Evolutionary conservation across 2,329 filamentous ascomycete genomes (phyloP), one percentile per base, ranked within the genome.

Genomic region (Fusarium tanahbumbuense): DNA sequence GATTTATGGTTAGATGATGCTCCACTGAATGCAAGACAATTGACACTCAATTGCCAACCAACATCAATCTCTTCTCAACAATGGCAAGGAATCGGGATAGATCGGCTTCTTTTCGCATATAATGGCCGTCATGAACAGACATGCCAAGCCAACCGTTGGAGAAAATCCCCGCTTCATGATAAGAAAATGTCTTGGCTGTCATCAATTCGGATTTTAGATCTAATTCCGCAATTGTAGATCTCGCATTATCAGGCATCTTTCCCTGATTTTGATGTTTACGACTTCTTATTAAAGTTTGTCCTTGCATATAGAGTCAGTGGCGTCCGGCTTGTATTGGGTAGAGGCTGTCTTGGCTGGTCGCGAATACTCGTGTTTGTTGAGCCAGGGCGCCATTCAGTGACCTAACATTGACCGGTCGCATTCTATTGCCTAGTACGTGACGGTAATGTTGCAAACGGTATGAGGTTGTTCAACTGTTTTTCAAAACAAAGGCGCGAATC

Each of bases 341-440:
- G 6, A n/a, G 0, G 34, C 1, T 37, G 0, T 37, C 34, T 37
- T 37, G 34, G 34, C 18, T 12, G 18, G 6, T 37, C 1, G 10
- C 4, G 18, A 11, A 22, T 22, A 22, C 22, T 22, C 5, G 22
- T 22, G 5, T 22, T n/a, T 6, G 34, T 37, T 37, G 10, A 37
- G n/a, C 18, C 6, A 7, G 9, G 16, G 9, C 34, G 5, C 1
- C 34, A 0, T n/a, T 6, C 5, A 11, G 0, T 34, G 5, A 18
- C 16, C 5, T 0, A 0, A 3, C 32, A 1, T 34, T 18, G 0
- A 18, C 3, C 9, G 2, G 32, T 10, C 8, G 32, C 32, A 1
- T 18, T 34, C 5, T 10, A 3, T 18, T 0, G 16, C 3, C 3
- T 4, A 9, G 16, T 11, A 37, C 16, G 32, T 5, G 2, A 34